Conservation (phyloP, 768 basidiomycete species). For the Lactarius vividus region DNA sequence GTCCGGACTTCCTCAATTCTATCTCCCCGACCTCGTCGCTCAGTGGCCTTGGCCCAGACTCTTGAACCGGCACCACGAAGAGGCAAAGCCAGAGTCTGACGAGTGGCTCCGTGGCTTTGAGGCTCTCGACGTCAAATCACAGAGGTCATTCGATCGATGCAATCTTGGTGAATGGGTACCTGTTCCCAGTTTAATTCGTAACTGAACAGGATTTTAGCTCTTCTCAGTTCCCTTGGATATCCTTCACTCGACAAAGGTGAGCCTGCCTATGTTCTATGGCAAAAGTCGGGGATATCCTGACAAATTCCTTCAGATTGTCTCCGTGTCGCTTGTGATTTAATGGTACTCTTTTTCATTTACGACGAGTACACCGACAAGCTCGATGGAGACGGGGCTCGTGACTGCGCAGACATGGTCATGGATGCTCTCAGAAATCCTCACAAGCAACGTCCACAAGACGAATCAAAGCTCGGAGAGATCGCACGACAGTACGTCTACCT, state of each 20-base stretch:
- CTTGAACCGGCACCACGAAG: constrained; percentile 39
- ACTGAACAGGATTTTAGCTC: constrained; percentile 30
- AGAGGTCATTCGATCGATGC: constrained; percentile 41
- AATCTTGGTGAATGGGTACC: constrained; percentile 31
- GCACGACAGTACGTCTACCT: constrained; percentile 38
- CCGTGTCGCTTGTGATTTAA: constrained; percentile 46
- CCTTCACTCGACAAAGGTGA: constrained; percentile 36
- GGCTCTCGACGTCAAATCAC: constrained; percentile 37
- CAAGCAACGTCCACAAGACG: constrained; percentile 35
- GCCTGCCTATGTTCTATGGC: background rate
- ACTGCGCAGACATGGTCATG: constrained; percentile 38
- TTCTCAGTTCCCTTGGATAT: constrained; percentile 40
- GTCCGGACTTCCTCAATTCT: background rate
- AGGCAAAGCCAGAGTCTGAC: constrained; percentile 36
- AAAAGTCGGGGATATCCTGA: background rate
- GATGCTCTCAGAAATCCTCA: constrained; percentile 41
- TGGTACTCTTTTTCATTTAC: constrained; percentile 49
- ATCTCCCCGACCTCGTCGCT: constrained; percentile 39
- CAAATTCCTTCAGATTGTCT: constrained; percentile 2
- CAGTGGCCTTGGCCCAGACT: constrained; percentile 45
- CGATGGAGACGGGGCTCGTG: constrained; percentile 32
- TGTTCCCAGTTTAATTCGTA: background rate
- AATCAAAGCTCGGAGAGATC: constrained; percentile 41
- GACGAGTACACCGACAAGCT: constrained; percentile 50
- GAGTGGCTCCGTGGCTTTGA: constrained; percentile 40